A percentile compares a stretch with the other conserved stretches of the same genome.
These are phyloP conservation scores for Paraphoma sp. DNA, from an alignment of 2,329 filamentous ascomycete genomes.

Conservation along the genomic window DNA sequence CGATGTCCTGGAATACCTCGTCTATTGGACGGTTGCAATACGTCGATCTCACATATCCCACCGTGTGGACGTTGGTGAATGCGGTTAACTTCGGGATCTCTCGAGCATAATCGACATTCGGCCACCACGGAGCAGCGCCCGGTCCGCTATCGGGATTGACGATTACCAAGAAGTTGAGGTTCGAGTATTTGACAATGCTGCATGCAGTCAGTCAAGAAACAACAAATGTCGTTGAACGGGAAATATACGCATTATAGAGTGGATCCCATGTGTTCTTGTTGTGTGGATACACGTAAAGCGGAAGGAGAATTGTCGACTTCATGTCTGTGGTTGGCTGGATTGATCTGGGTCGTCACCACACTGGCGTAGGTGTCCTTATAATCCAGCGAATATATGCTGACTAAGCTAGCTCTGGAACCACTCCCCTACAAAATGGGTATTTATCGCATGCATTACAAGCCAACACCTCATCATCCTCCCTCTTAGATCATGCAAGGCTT, in stretches of 20 bases:
- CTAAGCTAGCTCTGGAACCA: neutral
- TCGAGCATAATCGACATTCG: conserved; percentile 55
- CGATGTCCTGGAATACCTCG: conserved; percentile 49
- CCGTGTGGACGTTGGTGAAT: conserved; percentile 54
- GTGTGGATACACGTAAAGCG: conserved; percentile 59
- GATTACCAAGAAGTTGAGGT: conserved; percentile 58
- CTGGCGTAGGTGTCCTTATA: conserved; percentile 2
- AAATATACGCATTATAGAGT: conserved; percentile 52
- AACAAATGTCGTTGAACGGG: neutral
- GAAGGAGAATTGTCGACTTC: conserved; percentile 51
- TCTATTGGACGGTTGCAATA: conserved; percentile 48
- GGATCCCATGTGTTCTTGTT: conserved; percentile 56
- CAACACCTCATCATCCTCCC: neutral
- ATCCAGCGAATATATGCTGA: neutral
- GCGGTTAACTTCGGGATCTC: conserved; percentile 51
- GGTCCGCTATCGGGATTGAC: conserved; percentile 58
- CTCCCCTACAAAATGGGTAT: neutral
- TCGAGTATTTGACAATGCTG: conserved; percentile 38
- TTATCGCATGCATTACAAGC: neutral
- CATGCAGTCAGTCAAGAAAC: neutral
- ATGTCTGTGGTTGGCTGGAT: neutral
- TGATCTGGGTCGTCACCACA: neutral
- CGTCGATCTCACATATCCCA: conserved; percentile 60
- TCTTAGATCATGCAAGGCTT: neutral
- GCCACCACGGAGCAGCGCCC: conserved; percentile 50